Evolutionary conservation across 2,329 filamentous ascomycete species (phyloP), one percentile per base, ranked within the genome.

Genomic region (Amauroascus verrucosus): DNA sequence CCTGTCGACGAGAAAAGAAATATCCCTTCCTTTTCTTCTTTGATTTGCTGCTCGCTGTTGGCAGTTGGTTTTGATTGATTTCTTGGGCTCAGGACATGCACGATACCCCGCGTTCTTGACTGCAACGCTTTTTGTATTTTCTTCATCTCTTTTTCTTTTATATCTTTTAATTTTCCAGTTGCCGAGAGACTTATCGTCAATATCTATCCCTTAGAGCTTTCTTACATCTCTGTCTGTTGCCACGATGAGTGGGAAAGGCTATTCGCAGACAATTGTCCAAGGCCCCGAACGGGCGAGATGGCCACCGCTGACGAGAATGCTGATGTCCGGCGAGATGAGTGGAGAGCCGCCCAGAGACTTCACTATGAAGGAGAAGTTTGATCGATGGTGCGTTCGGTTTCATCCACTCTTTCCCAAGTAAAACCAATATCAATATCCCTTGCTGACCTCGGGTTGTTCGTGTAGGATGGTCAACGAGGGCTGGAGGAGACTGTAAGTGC

Each of bases 391-490:
- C 40, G 59, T 51, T 26, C n/a, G 13, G 11, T 16, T 8, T 22
- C 33, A 3, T 9, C 32, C 1, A 26, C 16, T 32, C n/a, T 16
- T 30, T n/a, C n/a, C n/a, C n/a, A 13, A 20, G 5, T 11, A 20
- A 26, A 16, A 16, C 13, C 7, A 35, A 11, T 1, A 40, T 7
- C 2, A 8, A 9, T 13, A 7, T 3, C n/a, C 30, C 8, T 4
- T 24, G 46, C 38, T 51, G 16, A 46, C 22, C 33, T 35, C 9
- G n/a, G n/a, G 11, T 35, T 46, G 28, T 14, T n/a, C n/a, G n/a
- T n/a, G 16, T 28, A 70, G 67, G 87, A 90, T 93, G 86, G 84
- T 91, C 57, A 91, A 91, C 66, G 87, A 91, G 67, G 87, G 87
- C 56, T 89, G 88, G 67, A 78, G 85, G 66, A 77, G 85, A 80